A percentile compares a stretch with the other conserved stretches of the same genome.
Conservation (phyloP, 345 rosid species). For the Rhodomyrtus tomentosa region DNA sequence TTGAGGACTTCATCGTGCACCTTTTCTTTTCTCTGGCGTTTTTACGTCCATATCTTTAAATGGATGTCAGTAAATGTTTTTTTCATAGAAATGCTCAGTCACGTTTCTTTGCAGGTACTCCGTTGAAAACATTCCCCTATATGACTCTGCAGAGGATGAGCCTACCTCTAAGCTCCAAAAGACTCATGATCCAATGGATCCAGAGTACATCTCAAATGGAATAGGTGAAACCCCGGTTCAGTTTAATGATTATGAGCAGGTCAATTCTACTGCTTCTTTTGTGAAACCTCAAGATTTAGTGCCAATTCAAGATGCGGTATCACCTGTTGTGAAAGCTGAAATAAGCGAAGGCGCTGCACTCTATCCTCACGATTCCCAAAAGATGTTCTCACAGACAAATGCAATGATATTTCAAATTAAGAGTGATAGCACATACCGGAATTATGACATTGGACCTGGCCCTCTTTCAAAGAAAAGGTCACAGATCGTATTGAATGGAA, state of each 20-base stretch:
- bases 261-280: constrained; percentile 25
- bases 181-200: constrained; percentile 13
- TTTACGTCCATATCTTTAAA: not conserved
- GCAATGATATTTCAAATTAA: constrained; percentile 42
- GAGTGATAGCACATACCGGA: constrained; percentile 31
- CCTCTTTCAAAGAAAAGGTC: constrained; percentile 45
- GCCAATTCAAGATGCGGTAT: constrained; percentile 18
- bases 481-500: constrained; percentile 33
- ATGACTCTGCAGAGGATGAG: constrained; percentile 98
- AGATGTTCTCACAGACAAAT: constrained; percentile 36
- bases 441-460: constrained; percentile 29
- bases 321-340: constrained; percentile 35
- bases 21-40: not conserved
- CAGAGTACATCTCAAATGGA: constrained; percentile 10
- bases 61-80: not conserved
- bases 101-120: constrained; percentile 50
- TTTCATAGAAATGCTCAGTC: not conserved
- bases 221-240: constrained; percentile 12
- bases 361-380: constrained; percentile 28
- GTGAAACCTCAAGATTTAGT: constrained; percentile 18
- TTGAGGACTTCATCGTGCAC: not conserved
- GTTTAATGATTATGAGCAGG: constrained; percentile 17
- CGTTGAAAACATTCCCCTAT: constrained; percentile 76
- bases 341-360: constrained; percentile 24
- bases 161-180: constrained; percentile 45